phyloP scores from a whole-genome alignment of 1,284 basidiomycete genomes.

The Rhodotorula sp. region DNA sequence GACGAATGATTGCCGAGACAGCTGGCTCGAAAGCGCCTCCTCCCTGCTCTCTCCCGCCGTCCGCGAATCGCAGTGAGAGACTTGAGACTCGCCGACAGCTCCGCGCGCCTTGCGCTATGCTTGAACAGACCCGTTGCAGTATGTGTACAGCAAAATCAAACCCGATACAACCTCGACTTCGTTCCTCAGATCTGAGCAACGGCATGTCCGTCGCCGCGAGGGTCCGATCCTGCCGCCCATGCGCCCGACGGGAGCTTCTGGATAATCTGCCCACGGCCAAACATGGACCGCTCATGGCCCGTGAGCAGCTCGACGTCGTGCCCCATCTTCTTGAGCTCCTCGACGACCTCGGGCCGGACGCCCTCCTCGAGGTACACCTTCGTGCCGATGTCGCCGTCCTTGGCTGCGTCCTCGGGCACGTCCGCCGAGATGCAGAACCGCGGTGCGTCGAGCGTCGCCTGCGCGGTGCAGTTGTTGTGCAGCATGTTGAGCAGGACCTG shows the following conservation, averaged over 20 bases:
- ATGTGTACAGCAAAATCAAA: background rate
- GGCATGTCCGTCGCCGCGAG: conserved; percentile 62
- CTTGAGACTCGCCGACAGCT: background rate
- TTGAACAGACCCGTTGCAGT: background rate
- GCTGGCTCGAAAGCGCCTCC: no score
- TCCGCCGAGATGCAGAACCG: conserved; percentile 78
- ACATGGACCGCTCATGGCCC: conserved; percentile 67
- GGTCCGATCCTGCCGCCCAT: conserved; percentile 89
- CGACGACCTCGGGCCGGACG: conserved; percentile 54
- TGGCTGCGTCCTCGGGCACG: conserved; percentile 42
- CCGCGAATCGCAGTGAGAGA: no score
- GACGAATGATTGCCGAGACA: no score
- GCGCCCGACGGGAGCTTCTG: conserved; percentile 83
- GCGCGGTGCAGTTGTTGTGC: conserved; percentile 73
- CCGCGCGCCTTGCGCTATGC: background rate
- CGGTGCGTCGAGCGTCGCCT: conserved; percentile 85
- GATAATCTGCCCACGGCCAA: conserved; percentile 93
- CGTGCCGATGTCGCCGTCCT: conserved; percentile 69
- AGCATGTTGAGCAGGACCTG: conserved; percentile 92
- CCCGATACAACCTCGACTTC: conserved; percentile 5
- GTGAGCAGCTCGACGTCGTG: conserved; percentile 70
- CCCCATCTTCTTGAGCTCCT: conserved; percentile 68
- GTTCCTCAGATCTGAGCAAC: conserved; percentile 42
- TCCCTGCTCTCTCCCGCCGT: no score
- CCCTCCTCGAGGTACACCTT: conserved; percentile 87